Conservation (phyloP, 2,329 filamentous ascomycete species). For the Fusarium goolgardi region DNA sequence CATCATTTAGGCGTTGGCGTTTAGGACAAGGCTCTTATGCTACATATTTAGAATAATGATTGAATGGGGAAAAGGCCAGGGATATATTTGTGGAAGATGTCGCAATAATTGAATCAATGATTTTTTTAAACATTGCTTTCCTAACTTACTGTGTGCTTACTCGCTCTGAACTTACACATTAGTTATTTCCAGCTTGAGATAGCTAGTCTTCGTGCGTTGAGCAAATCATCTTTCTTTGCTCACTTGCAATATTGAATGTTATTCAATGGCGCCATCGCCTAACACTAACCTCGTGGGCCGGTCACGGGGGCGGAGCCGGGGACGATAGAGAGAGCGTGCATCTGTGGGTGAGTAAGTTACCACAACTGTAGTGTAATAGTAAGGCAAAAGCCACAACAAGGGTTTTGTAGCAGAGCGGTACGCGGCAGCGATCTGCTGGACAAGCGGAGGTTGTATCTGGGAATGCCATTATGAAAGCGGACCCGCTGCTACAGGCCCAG, state of each 20-base stretch:
- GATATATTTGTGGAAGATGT: constrained; percentile 3
- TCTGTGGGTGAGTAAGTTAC: constrained; percentile 19
- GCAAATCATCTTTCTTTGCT: neutral
- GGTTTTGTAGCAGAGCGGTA: constrained; percentile 32
- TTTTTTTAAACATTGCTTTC: neutral
- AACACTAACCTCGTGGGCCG: constrained; percentile 26
- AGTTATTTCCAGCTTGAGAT: constrained; percentile 7
- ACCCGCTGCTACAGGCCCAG: constrained; percentile 37
- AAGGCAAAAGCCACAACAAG: constrained; percentile 24
- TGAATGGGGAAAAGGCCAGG: neutral
- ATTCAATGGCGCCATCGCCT: neutral
- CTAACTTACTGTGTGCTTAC: neutral
- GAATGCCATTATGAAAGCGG: constrained; percentile 25
- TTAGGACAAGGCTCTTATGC: neutral
- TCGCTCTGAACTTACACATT: constrained; percentile 2
- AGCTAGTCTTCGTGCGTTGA: neutral
- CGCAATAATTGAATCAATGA: constrained; percentile 22
- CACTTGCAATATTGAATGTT: neutral
- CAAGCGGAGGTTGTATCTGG: constrained; percentile 30
- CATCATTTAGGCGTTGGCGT: constrained; percentile 28
- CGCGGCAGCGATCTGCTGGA: constrained; percentile 31
- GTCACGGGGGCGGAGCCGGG: constrained; percentile 41
- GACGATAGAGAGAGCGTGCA: constrained; percentile 12
- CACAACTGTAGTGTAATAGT: neutral
- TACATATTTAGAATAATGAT: constrained; percentile 2